Evolutionary conservation across 2,329 filamentous ascomycete species (phyloP), one percentile per base, ranked within the genome.

Genomic region (Dothideomycetidae sp.): DNA sequence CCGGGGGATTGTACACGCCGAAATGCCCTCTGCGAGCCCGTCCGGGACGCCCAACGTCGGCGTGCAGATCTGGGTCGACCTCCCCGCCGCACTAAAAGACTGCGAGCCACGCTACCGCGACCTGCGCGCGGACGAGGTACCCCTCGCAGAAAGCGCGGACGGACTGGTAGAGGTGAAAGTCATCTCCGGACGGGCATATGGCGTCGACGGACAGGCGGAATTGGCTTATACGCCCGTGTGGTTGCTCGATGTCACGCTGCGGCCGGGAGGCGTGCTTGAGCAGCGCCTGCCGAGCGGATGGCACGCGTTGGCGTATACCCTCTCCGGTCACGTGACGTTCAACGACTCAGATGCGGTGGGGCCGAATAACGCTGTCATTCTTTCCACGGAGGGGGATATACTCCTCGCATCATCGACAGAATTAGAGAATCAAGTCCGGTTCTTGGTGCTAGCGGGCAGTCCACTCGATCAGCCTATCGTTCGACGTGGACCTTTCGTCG

Each of bases 211-310:
- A 10, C 73, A 93, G 37, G 76, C 88, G 54, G 86, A 96, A 53
- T 66, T 96, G 31, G 86, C 88, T 10, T 94, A 96, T 60, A 96
- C 88, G 2, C 90, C 90, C 0, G 85, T 96, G n/a, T 96, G 88
- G 88, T 68, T 93, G 44, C 67, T 96, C 31, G 88, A 96, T 55
- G 66, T 94, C 36, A 75, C 72, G 13, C 72, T 96, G 37, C 63
- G 74, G 50, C 85, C 86, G 0, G 88, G 88, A 37, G 85, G 82
- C 32, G 73, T 67, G 42, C 65, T 96, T 46, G 68, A 66, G 14
- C 88, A 96, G 62, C 59, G 71, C 4, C 54, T 96, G 2, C 88
- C 88, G 0, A 61, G 67, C 44, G 78, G 76, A 17, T 96, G 85
- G 83, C 94, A 92, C 56, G 75, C 82, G 2, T 96, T 96, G 52